These are phyloP conservation scores for Stylonectria norvegica DNA, from an alignment of 2,329 filamentous ascomycete genomes.

Conservation along the genomic window DNA sequence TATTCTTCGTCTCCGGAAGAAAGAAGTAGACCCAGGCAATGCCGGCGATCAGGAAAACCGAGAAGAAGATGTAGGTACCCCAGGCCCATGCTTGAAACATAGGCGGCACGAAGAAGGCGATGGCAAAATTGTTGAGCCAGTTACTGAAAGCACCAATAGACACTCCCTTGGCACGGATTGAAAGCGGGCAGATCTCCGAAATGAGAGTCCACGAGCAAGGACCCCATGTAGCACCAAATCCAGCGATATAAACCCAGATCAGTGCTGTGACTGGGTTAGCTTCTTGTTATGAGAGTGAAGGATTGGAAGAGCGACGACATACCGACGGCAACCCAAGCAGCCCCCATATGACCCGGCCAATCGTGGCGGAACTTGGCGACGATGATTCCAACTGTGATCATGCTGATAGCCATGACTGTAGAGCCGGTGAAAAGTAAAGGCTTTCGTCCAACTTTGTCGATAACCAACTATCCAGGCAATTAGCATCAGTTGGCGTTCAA, in stretches of 20 bases:
- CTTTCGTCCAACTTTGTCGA: slow-evolving; percentile 41
- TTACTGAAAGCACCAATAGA: slow-evolving; percentile 42
- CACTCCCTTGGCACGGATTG: slow-evolving; percentile 42
- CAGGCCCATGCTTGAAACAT: slow-evolving; percentile 41
- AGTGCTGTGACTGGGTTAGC: too few species aligned
- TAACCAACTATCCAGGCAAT: too few species aligned
- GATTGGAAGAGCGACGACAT: too few species aligned
- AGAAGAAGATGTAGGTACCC: slow-evolving; percentile 57
- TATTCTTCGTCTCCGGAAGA: slow-evolving; percentile 53
- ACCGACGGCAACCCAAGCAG: slow-evolving; percentile 40
- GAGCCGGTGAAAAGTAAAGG: slow-evolving; percentile 38
- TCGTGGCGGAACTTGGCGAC: slow-evolving; percentile 36
- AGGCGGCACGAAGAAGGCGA: too few species aligned
- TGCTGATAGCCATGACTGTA: slow-evolving; percentile 35
- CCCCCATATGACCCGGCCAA: slow-evolving; percentile 34
- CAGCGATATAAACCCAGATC: slow-evolving; percentile 50
- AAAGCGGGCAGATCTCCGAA: slow-evolving; percentile 46
- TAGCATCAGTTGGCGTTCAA: too few species aligned
- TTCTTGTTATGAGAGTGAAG: too few species aligned
- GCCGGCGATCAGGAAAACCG: slow-evolving; percentile 44
- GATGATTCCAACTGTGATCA: slow-evolving; percentile 40
- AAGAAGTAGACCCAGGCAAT: slow-evolving; percentile 48
- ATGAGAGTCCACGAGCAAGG: slow-evolving; percentile 47
- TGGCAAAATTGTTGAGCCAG: too few species aligned
- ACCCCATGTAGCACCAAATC: slow-evolving; percentile 41